Evolutionary conservation across 176 grass and related monocot genomes (phyloP), one percentile per base, ranked within the genome.

Genomic region (Carex cristatella): DNA sequence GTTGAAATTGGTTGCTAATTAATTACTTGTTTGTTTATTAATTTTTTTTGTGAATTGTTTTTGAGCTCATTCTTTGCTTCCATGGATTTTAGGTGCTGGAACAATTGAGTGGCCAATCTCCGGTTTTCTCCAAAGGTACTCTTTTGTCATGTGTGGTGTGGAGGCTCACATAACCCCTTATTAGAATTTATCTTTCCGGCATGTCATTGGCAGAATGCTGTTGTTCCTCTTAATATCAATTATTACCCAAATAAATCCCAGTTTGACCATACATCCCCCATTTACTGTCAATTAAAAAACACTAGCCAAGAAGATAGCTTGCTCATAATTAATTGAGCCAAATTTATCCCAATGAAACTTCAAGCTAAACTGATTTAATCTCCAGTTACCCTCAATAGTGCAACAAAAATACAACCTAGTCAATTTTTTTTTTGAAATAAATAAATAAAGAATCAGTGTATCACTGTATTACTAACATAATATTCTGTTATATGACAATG

Each of bases 61-160:
- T 18, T 72, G 53, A 78, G 13, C 28, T 16, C 27, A 46, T 78
- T 76, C 4, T 6, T 31, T 35, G 49, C 16, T 79, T 57, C 38
- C 61, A 97, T 74, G 44, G 8, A 51, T 28, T 55, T 75, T 23
- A 76, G 94, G 94, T 94, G 81, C 83, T 97, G 37, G 94, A 97
- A 82, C 94, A 97, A 84, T 86, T 97, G 86, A 97, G 92, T 2
- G 92, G 94, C 18, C 92, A 94, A 86, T 69, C 92, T 58, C 92
- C 90, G 0, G 94, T 97, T 19, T 97, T 97, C 85, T 97, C 94
- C 5, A 97, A 97, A 86, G 94, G 94, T 97, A 59, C 71, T 53
- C 7, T 30, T 76, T 54, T 54, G 71, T 53, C 44, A 76, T 19
- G 23, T 46, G 44, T 75, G 15, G 23, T 46, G 44, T 75, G 15